A percentile compares a stretch with the other conserved stretches of the same genome.
These are phyloP conservation scores for Pichia inconspicua DNA, from an alignment of 1,139 yeast species.

Conservation along the genomic window DNA sequence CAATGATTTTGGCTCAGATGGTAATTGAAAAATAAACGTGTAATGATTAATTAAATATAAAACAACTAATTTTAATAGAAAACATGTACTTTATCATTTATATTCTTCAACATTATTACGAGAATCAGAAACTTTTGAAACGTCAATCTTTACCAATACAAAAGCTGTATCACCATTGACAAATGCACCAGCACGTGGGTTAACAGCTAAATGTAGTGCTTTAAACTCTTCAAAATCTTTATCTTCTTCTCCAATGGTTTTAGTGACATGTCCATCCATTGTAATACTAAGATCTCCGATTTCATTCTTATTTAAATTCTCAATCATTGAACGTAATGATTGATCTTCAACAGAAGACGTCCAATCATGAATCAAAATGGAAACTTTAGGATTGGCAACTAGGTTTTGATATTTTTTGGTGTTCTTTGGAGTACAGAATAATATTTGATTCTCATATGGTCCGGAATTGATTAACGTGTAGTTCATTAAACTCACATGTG, in stretches of 20 bases:
- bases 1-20: constrained; percentile 93
- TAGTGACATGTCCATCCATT: constrained; percentile 57
- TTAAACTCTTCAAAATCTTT: constrained; percentile 50
- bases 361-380: constrained; percentile 85
- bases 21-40: constrained; percentile 41
- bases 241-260: constrained; percentile 32
- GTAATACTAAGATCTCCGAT: constrained; percentile 73
- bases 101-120: constrained; percentile 46
- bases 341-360: constrained; percentile 20
- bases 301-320: constrained; percentile 68
- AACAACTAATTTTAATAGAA: not conserved
- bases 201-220: constrained; percentile 47
- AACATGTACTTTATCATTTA: not conserved
- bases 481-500: constrained; percentile 86
- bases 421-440: constrained; percentile 59
- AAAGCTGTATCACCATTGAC: constrained; percentile 58
- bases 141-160: constrained; percentile 52
- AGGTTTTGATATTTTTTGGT: constrained; percentile 71
- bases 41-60: not conserved
- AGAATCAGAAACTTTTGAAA: constrained; percentile 76
- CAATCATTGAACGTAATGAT: constrained; percentile 29
- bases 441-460: constrained; percentile 33
- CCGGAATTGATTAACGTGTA: constrained; percentile 51
- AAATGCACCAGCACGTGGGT: constrained; percentile 64
- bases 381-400: constrained; percentile 59